Base-by-base conservation (phyloP, 441 rosid species). In the Brassica hybrid region DNA sequence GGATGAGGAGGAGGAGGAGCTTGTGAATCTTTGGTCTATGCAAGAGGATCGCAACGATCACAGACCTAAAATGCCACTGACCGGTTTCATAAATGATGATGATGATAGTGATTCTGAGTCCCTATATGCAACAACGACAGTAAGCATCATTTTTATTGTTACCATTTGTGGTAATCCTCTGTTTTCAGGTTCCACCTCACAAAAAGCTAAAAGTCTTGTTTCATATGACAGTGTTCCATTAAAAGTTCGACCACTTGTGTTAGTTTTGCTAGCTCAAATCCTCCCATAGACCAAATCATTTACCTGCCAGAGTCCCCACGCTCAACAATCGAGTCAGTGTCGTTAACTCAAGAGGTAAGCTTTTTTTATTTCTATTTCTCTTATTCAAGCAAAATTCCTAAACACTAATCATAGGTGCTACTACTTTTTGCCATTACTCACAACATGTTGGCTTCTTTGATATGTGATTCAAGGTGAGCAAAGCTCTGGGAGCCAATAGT, bases 21-120 rank as follows among this genome's bases (percentile, higher is more conserved):
- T 19, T 17, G 25, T 43, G 0, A 10, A 50, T 1, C 10, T 7
- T 36, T 0, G 62, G 61, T n/a, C 0, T 48, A 7, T 23, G 30
- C 32, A 59, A 19, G 72, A 71, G 43, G 30, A 21, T 67, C 32
- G 7, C 38, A 64, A 17, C 63, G 76, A 43, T 18, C 30, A 68
- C 79, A 72, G 9, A 25, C 76, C 79, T 21, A 4, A 54, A 66
- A 68, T 7, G 64, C 0, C 87, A 10, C 0, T 69, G n/a, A 69
- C 68, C 3, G 60, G 80, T 48, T 41, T 41, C 48, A 41, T 10
- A 10, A 41, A n/a, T n/a, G 48, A 41, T 13, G 71, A 67, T 34
- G 41, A 74, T 21, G 67, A 70, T 18, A 32, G 6, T 13, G 71
- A 67, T 36, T 52, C 76, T 21, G 67, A 73, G n/a, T n/a, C n/a